These are phyloP conservation scores for Podochytrium sp. DNA, from an alignment of 192 early-diverging fungal species.

Conservation along the genomic window DNA sequence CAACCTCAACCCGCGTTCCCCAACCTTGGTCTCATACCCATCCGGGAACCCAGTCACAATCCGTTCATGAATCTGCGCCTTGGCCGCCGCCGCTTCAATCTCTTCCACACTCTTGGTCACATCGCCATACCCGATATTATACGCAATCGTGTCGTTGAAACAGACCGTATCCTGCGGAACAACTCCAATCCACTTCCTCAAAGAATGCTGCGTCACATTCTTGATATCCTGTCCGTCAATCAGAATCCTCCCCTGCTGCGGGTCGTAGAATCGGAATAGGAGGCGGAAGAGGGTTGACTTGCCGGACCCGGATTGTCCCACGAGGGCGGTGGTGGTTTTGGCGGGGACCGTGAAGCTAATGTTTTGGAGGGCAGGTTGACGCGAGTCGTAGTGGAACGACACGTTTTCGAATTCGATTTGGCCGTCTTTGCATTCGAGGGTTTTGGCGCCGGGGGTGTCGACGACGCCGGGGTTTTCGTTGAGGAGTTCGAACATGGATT, in stretches of 20 bases:
- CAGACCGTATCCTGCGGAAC: conserved; percentile 94
- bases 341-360: conserved; percentile 71
- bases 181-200: conserved; percentile 85
- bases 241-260: conserved; percentile 73
- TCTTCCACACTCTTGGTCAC: conserved; percentile 31
- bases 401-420: conserved; percentile 77
- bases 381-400: conserved; percentile 71
- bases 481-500: conserved; percentile 90
- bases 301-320: conserved; percentile 78
- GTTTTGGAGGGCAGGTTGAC: conserved; percentile 66
- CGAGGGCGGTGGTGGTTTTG: conserved; percentile 77
- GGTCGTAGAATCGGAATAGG: conserved; percentile 67
- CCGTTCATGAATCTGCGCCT: conserved; percentile 83
- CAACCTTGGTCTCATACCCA: conserved; percentile 59
- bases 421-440: conserved; percentile 60
- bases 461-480: conserved; percentile 67
- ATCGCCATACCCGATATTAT: conserved; percentile 88
- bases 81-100: conserved; percentile 70
- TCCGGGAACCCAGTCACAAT: conserved; percentile 73
- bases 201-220: conserved; percentile 65
- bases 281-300: conserved; percentile 50
- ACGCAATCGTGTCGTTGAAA: conserved; percentile 93
- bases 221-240: conserved; percentile 77
- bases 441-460: conserved; percentile 66
- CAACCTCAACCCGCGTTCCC: conserved; percentile 69